phyloP scores from a whole-genome alignment of 2,329 filamentous ascomycete species.

The Fusarium sp. region DNA sequence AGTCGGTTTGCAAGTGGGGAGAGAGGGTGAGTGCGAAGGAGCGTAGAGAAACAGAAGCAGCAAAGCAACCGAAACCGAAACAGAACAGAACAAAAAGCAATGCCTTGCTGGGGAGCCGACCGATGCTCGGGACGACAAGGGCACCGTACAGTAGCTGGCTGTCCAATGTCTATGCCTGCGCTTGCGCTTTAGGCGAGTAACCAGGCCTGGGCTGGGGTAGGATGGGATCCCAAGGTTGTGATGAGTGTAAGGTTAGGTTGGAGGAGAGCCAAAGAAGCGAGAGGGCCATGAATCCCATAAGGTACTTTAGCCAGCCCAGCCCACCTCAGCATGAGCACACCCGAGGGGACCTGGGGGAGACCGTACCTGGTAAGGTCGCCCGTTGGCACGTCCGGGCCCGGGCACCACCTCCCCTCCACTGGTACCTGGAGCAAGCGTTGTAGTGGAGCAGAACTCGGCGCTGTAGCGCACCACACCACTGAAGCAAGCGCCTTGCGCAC shows the following conservation, averaged over 20 bases:
- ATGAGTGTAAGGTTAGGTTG: conserved; percentile 34
- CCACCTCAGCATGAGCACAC: conserved; percentile 17
- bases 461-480: conserved; percentile 52
- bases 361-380: conserved; percentile 41
- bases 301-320: not conserved
- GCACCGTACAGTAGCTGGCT: conserved; percentile 22
- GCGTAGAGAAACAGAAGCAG: conserved; percentile 49
- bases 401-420: conserved; percentile 1
- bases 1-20: conserved; percentile 36
- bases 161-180: conserved; percentile 30
- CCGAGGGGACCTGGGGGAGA: conserved; percentile 28
- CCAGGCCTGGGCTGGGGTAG: conserved; percentile 43
- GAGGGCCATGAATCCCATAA: conserved; percentile 21
- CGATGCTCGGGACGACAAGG: conserved; percentile 38
- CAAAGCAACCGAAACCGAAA: conserved; percentile 31
- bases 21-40: conserved; percentile 46
- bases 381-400: conserved; percentile 32
- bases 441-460: conserved; percentile 38
- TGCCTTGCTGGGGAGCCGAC: conserved; percentile 32
- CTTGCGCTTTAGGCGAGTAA: conserved; percentile 47
- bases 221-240: conserved; percentile 41
- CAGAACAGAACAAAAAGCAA: conserved; percentile 44
- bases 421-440: conserved; percentile 25
- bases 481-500: conserved; percentile 56
- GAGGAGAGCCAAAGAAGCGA: conserved; percentile 41